Evolutionary conservation across 2,329 filamentous ascomycete species (phyloP).

Genomic region (Aureobasidium sp.): DNA sequence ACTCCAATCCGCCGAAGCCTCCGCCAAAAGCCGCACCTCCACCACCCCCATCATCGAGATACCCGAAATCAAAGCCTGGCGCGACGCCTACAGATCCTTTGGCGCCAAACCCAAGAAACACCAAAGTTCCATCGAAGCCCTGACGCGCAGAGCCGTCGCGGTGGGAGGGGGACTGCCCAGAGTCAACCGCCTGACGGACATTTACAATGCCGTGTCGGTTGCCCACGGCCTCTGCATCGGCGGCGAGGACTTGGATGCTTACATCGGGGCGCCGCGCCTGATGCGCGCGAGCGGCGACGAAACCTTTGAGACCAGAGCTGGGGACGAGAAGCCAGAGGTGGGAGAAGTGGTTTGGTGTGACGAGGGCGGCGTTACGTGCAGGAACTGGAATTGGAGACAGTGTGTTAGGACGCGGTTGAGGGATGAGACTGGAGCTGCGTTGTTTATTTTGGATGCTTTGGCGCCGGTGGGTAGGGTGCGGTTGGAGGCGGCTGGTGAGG

Average conservation of each 20-base stretch:
- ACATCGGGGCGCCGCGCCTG: not conserved
- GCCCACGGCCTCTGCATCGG: not conserved
- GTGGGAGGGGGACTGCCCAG: conserved; percentile 27
- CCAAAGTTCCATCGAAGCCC: conserved; percentile 30
- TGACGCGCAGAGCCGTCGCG: conserved; percentile 22
- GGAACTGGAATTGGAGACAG: conserved; percentile 34
- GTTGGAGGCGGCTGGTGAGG: conserved; percentile 23
- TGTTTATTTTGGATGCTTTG: conserved; percentile 30
- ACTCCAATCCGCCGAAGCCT: conserved; percentile 23
- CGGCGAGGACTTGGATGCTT: not conserved
- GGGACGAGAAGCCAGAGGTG: conserved; percentile 22
- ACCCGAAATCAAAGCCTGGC: conserved; percentile 31
- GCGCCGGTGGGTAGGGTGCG: conserved; percentile 19
- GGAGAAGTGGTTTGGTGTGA: conserved; percentile 35
- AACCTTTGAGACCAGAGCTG: conserved; percentile 25
- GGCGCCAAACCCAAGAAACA: conserved; percentile 32
- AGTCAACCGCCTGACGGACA: conserved; percentile 23
- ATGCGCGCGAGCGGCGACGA: conserved; percentile 26
- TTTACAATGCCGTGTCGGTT: not conserved
- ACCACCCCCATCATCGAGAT: conserved; percentile 23
- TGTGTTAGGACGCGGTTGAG: conserved; percentile 28
- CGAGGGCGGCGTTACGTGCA: conserved; percentile 29
- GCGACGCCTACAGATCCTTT: conserved; percentile 31
- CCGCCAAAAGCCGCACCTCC: conserved; percentile 11
- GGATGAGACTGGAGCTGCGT: conserved; percentile 27